Evolutionary conservation across 352 stramenopile genomes (phyloP), one percentile per base, ranked within the genome.

Genomic region (Bremia lactucae): DNA sequence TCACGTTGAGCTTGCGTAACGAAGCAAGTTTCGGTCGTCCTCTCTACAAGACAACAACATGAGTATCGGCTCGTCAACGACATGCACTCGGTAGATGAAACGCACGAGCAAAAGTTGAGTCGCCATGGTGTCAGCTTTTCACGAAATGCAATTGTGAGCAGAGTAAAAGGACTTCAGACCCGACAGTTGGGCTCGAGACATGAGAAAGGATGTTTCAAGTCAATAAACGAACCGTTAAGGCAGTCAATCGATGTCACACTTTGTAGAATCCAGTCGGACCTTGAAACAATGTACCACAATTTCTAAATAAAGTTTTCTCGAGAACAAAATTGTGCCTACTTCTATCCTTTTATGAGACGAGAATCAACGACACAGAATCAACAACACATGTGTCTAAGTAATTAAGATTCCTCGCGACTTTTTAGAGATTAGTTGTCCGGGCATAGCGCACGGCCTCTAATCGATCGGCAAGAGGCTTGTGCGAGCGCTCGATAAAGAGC

Each of bases 401-500:
- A n/a, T n/a, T n/a, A n/a, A n/a, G n/a, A n/a, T n/a, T n/a, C n/a
- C n/a, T n/a, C n/a, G n/a, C n/a, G n/a, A 25, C 24, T 15, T 20
- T 3, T 62, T 13, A 62, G 10, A 61, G 36, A 13, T 65, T 57
- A 40, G 60, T 54, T 22, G 29, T 23, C 15, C 45, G 50, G 4
- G 42, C 31, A 42, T 65, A 65, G 8, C 56, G 56, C 18, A 61
- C 28, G 25, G 55, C 51, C 35, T 65, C 51, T 1, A 69, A 51
- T 4, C 49, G 43, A 11, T 69, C 59, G 14, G 59, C 59, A 4
- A 69, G 47, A 18, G 55, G 55, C 36, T 65, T 65, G 46, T 70
- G 60, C 23, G 60, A 59, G 29, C 60, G 60, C 52, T 70, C 60
- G 24, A 55, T 59, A 36, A 72, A 67, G 3, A 65, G 50, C 62